Evolutionary conservation across 23 red algal genomes (phyloP).

Genomic region (Gracilariopsis chorda): DNA sequence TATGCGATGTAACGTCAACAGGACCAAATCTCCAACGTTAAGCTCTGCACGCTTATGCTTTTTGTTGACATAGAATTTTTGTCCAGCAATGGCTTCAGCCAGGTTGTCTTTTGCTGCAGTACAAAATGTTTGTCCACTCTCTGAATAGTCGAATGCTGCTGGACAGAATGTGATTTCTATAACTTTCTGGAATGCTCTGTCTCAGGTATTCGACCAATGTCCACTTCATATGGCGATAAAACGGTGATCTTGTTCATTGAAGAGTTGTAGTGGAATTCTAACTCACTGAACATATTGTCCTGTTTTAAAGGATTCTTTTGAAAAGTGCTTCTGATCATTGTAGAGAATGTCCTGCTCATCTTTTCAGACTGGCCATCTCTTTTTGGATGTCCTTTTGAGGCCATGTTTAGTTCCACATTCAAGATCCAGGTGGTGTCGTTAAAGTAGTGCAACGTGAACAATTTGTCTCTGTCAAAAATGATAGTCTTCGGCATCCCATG

Average conservation of each 20-base stretch:
- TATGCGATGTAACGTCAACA: no score
- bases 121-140: no score
- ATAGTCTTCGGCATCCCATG: not conserved
- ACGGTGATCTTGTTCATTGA: not conserved
- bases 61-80: no score
- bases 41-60: no score
- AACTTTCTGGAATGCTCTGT: no score
- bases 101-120: no score
- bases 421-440: not conserved
- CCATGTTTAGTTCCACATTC: not conserved
- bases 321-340: not conserved
- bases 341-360: not conserved
- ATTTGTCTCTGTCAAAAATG: not conserved
- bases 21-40: no score
- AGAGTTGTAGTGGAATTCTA: slow-evolving; percentile 1
- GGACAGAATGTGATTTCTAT: no score
- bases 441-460: not conserved
- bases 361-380: slow-evolving; percentile 7
- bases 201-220: not conserved
- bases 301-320: not conserved
- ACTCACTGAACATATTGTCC: not conserved
- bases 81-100: no score
- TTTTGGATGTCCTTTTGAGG: not conserved
- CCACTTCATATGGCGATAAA: not conserved
- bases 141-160: no score